Base-by-base conservation (phyloP, 2,329 filamentous ascomycete genomes). In the Calonectria pseudoturangicola region DNA sequence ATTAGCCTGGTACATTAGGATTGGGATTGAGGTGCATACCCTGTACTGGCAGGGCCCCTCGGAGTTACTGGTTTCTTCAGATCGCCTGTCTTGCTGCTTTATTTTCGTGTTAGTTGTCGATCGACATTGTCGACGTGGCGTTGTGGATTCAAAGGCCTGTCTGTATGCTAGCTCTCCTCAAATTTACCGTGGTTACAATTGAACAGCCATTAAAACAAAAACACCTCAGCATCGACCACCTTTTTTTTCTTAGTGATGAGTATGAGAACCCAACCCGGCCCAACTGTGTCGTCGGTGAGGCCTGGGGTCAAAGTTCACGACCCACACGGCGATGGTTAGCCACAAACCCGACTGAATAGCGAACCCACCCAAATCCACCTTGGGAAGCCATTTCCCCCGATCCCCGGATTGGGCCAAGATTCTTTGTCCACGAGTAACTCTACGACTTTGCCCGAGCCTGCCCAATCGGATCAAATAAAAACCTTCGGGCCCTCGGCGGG, bases 101-200 rank as follows among this genome's bases (percentile, higher is more conserved):
- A 30, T 36, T 56, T 21, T 41, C 65, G 63, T 63, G 67, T 62
- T 64, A 50, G 30, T 66, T 68, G 60, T 54, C 56, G 50, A 41
- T 74, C 71, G 73, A 45, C 54, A 72, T 68, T 70, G 36, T 72
- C 68, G 47, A 63, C 39, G 68, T 68, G 77, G 77, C 76, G 77
- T 77, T 75, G 62, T 72, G 76, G 51, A 65, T 69, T 71, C 45
- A 50, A 74, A 41, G 74, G 73, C 69, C 58, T 64, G 66, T 79
- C 58, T 64, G 66, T 79, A 65, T 71, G 68, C 76, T 76, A 72
- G 73, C 71, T 78, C 73, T 75, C 70, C 65, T 77, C 76, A 79
- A 79, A 79, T 73, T 68, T 45, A 62, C 58, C 25, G 41, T n/a
- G 25, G 39, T 62, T 62, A 43, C 39, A 62, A 30, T 62, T 62